Base-by-base conservation (phyloP, 345 rosid species). In the Trapa incisa region DNA sequence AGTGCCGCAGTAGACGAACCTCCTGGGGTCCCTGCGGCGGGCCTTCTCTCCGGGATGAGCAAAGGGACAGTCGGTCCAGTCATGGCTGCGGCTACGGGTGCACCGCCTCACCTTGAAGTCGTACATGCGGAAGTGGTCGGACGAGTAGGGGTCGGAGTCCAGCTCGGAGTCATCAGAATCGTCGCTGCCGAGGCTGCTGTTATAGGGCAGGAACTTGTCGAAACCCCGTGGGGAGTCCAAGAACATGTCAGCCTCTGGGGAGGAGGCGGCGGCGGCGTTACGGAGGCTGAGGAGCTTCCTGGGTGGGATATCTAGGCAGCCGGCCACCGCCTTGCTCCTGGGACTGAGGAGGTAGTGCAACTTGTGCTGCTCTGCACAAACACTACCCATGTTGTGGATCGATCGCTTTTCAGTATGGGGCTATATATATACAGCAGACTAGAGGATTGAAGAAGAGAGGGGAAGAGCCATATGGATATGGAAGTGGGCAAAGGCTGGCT, bases 51-150 rank as follows among this genome's bases (percentile, higher is more conserved):
- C 88, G 0, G 94, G 89, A 45, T 93, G 98, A 12, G 94, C 84
- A 17, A 89, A 93, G 37, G 98, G 98, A 68, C 98, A 93, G 75
- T 89, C 92, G 0, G 97, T 93, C 98, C 98, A 93, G 74, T 89
- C 98, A 17, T 93, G 98, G 78, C 94, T 88, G 42, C 97, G 82
- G 85, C 92, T 87, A 67, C 97, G 84, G 2, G 82, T 93, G 72
- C 98, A 93, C 47, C 85, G 79, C 33, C 96, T 88, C 72, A 93
- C 85, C 85, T 93, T 93, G 84, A 93, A 93, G 72, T 93, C 98
- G 32, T 84, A 89, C 87, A 93, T 93, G 13, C 97, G 84, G 67
- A 90, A 93, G 62, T 93, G 89, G 64, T 93, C 96, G 6, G 88
- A 80, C 38, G 87, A 82, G 76, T 88, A 90, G 1, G 92, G 88